These are phyloP conservation scores for Bacterosira constricta DNA, from an alignment of 108 stramenopile species.

Conservation along the genomic window DNA sequence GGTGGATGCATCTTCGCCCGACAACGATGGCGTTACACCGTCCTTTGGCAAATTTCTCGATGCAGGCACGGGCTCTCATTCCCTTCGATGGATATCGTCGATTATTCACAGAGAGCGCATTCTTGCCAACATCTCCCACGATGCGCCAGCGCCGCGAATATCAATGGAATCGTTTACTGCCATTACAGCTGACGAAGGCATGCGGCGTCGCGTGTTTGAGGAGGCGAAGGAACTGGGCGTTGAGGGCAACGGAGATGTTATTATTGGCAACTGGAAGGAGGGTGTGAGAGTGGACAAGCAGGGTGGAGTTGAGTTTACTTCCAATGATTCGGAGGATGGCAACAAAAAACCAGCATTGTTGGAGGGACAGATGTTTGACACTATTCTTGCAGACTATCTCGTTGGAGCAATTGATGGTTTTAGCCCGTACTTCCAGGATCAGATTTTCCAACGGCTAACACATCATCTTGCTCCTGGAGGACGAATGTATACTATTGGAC, in stretches of 20 bases:
- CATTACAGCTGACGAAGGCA: constrained; percentile 86
- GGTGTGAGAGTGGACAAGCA: constrained; percentile 22
- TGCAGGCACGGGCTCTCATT: constrained; percentile 94
- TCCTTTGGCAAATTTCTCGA: constrained; percentile 85
- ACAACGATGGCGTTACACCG: not conserved
- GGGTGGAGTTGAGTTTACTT: too few species aligned
- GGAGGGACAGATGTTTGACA: constrained; percentile 57
- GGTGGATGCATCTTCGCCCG: constrained; percentile 26
- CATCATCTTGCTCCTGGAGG: constrained; percentile 88
- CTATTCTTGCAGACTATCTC: constrained; percentile 93
- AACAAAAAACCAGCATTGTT: constrained; percentile 13
- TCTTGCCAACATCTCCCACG: constrained; percentile 6
- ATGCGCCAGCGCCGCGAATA: constrained; percentile 35
- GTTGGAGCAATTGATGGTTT: constrained; percentile 98
- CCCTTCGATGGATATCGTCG: constrained; percentile 91
- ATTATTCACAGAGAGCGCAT: constrained; percentile 51
- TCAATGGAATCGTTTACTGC: constrained; percentile 69
- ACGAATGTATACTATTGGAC: constrained; percentile 87
- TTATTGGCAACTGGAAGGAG: constrained; percentile 91
- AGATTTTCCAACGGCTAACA: constrained; percentile 80
- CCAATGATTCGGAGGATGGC: too few species aligned
- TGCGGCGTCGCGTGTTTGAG: constrained; percentile 65
- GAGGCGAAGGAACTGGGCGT: constrained; percentile 69
- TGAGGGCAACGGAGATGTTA: constrained; percentile 57
- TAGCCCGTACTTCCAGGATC: constrained; percentile 92